Percentiles rank a stretch among this genome's conserved stretches.
These are phyloP conservation scores for Coniochaeta sp. DNA, from an alignment of 2,329 filamentous ascomycete genomes.

Conservation along the genomic window DNA sequence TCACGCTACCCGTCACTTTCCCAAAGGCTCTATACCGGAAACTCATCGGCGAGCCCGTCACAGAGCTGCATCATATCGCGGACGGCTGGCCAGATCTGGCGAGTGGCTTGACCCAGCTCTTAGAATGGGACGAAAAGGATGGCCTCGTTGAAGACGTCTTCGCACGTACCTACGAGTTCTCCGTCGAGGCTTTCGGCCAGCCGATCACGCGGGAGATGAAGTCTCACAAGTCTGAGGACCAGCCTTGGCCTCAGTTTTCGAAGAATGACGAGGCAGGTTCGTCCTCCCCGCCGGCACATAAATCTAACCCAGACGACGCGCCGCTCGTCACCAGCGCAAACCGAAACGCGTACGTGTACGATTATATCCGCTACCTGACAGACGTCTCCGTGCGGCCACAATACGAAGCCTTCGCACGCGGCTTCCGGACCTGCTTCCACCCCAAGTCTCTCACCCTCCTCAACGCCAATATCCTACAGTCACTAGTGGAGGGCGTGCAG, in stretches of 20 bases:
- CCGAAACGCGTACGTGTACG: conserved; percentile 67
- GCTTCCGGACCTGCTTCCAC: conserved; percentile 71
- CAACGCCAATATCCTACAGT: conserved; percentile 62
- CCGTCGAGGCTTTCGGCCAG: conserved; percentile 49
- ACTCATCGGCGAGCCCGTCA: conserved; percentile 62
- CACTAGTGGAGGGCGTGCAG: conserved; percentile 74
- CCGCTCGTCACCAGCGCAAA: conserved; percentile 76
- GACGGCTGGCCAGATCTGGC: conserved; percentile 84
- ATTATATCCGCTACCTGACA: conserved; percentile 81
- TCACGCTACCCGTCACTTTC: conserved; percentile 86
- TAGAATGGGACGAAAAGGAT: conserved; percentile 68
- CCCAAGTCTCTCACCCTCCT: conserved; percentile 65
- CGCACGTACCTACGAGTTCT: conserved; percentile 80
- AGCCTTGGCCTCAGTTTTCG: conserved; percentile 47
- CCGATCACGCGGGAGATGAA: conserved; percentile 52
- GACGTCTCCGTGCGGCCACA: conserved; percentile 71
- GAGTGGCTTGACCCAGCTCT: conserved; percentile 62
- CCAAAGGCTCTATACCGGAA: conserved; percentile 78
- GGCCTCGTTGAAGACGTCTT: conserved; percentile 78
- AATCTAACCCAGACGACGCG: conserved; percentile 42
- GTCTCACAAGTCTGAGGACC: conserved; percentile 5
- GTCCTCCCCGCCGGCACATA: conserved; percentile 16
- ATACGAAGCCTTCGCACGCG: conserved; percentile 70
- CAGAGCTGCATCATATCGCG: conserved; percentile 65
- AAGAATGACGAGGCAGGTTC: conserved; percentile 7